A percentile compares a stretch with the other conserved stretches of the same genome.
Conservation (phyloP, 2,329 filamentous ascomycete species). For the Verticillium dahliae region DNA sequence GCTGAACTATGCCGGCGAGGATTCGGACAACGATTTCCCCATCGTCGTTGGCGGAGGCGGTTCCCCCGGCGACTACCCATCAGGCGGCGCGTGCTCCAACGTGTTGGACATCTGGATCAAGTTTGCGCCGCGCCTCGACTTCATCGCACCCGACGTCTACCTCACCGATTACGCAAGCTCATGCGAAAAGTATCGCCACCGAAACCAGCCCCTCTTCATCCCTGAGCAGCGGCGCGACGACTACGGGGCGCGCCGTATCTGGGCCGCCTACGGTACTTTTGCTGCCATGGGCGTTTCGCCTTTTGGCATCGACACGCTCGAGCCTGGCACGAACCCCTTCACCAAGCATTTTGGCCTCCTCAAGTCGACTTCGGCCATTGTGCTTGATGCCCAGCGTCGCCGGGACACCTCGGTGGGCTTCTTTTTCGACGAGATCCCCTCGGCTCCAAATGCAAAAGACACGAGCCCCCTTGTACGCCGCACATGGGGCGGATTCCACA, state of each 20-base stretch:
- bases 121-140: constrained; percentile 29
- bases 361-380: constrained; percentile 11
- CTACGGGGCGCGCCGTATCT: constrained; percentile 30
- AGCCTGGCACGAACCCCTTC: constrained; percentile 12
- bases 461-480: constrained; percentile 8
- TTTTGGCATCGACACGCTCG: constrained; percentile 24
- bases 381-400: constrained; percentile 27
- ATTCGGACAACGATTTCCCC: constrained; percentile 13
- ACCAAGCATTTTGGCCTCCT: constrained; percentile 29
- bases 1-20: constrained; percentile 17
- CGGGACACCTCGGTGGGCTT: constrained; percentile 22
- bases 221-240: constrained; percentile 40
- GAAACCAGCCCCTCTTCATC: constrained; percentile 35
- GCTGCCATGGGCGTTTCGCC: constrained; percentile 22
- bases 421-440: constrained; percentile 19
- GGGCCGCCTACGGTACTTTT: constrained; percentile 26
- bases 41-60: constrained; percentile 18
- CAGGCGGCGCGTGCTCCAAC: constrained; percentile 16
- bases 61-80: constrained; percentile 21
- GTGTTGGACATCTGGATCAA: constrained; percentile 24
- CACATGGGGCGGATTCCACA: constrained; percentile 15
- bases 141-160: constrained; percentile 35
- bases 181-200: constrained; percentile 31
- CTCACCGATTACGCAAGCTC: constrained; percentile 25
- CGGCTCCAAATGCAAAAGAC: constrained; percentile 7